Base-by-base conservation (phyloP, 129 eudicot genomes). In the Tagetes erecta region DNA sequence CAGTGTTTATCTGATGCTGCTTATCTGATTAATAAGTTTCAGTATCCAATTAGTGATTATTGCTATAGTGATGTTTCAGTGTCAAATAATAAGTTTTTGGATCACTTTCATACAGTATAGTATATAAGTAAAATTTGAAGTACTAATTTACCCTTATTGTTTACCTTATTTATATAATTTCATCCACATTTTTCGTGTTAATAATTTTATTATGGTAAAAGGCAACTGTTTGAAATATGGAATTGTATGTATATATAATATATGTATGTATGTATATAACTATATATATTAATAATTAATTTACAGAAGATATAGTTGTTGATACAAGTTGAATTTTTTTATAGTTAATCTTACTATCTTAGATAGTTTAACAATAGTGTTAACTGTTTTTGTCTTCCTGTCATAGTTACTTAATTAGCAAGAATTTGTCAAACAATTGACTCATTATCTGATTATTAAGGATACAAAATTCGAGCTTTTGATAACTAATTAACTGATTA, bases 401-500 rank as follows among this genome's bases (percentile, higher is more conserved):
- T 45, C 6, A 4, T 46, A 20, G 4, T 11, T 45, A 44, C 71
- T 27, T 45, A 68, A 33, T 3, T 49, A 67, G 33, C 11, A 9
- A 4, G 58, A 68, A 12, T 12, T 34, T 46, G 49, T 30, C 41
- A 46, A 41, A 20, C 31, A 67, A 12, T 30, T 41, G 4, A 47
- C 8, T 10, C 13, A 27, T 60, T 59, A 33, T 59, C n/a, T 60
- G 67, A 60, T 11, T 60, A 60, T 36, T 3, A 60, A 12, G 44
- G 67, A 44, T 60, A 42, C 35, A 35, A 11, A 34, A 11, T 1
- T 60, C 9, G 44, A 60, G 30, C 36, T 60, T 60, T 60, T 7
- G 66, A 60, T 20, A 59, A 59, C 42, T 12, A 59, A 10, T 59
- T 11, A 59, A 59, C 63, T 70, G 74, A 51, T 70, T 10, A 13